Percentiles rank a stretch among this genome's conserved stretches.
These are phyloP conservation scores for Tephrocybe sp. DNA, from an alignment of 768 basidiomycete species.

Conservation along the genomic window DNA sequence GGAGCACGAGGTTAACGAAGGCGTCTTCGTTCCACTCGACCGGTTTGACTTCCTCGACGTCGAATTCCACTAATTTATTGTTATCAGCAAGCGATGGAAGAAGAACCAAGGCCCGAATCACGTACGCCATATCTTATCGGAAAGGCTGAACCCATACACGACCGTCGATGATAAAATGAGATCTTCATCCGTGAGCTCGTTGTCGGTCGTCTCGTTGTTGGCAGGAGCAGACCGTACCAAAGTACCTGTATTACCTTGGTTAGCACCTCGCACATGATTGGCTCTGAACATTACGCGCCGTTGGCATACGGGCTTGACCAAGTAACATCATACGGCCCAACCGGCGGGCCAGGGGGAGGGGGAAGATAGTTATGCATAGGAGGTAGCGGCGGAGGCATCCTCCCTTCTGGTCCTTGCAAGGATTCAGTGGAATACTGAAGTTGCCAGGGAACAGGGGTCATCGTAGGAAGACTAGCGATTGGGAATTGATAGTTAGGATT, in stretches of 20 bases:
- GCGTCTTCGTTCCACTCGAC: slow-evolving; percentile 61
- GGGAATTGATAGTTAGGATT: slow-evolving; percentile 54
- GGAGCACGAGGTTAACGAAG: slow-evolving; percentile 61
- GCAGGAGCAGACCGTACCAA: slow-evolving; percentile 19
- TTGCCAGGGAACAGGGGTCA: not conserved
- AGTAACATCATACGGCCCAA: not conserved
- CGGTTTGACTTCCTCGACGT: slow-evolving; percentile 50
- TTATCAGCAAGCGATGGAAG: not conserved
- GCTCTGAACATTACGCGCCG: not conserved
- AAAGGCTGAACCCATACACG: slow-evolving; percentile 63
- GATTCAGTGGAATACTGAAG: slow-evolving; percentile 1
- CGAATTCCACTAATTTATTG: slow-evolving; percentile 50
- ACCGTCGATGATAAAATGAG: slow-evolving; percentile 55
- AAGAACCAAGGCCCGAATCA: slow-evolving; percentile 2
- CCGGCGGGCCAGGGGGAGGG: not conserved
- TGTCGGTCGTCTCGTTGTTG: slow-evolving; percentile 11
- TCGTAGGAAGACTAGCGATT: not conserved
- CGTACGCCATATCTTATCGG: slow-evolving; percentile 60
- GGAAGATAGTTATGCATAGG: not conserved
- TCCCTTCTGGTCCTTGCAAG: not conserved
- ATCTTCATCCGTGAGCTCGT: slow-evolving; percentile 49
- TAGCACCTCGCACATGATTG: not conserved
- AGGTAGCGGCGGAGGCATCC: not conserved
- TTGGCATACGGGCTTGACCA: slow-evolving; percentile 7
- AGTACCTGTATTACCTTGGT: slow-evolving; percentile 12